Conservation (phyloP, 345 rosid genomes). For the Eucalyptus sp. region DNA sequence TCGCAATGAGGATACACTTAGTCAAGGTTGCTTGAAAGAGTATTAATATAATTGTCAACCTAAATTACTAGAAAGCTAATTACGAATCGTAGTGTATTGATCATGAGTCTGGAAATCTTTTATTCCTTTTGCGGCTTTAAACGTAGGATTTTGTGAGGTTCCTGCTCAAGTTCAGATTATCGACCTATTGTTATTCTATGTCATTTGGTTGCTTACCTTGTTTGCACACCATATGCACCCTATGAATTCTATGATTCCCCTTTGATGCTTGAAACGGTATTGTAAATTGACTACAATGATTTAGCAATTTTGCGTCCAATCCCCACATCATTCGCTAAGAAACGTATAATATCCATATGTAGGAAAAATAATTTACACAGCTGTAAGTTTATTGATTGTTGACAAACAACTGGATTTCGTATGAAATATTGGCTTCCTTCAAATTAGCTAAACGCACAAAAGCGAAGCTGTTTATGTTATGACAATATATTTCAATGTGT, state of each 20-base stretch:
- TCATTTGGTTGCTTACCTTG: neutral
- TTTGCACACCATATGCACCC: neutral
- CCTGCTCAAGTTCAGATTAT: neutral
- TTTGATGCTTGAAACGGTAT: neutral
- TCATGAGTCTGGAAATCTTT: neutral
- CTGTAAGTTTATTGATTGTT: neutral
- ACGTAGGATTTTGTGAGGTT: neutral
- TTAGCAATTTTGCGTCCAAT: neutral
- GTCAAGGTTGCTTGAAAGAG: neutral
- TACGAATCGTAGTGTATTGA: neutral
- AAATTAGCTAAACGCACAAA: neutral
- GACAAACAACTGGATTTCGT: neutral
- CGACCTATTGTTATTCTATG: fast-evolving
- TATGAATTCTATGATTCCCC: neutral
- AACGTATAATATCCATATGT: neutral
- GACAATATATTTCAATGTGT: no score
- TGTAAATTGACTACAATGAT: neutral
- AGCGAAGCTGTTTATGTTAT: neutral
- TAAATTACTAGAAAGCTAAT: neutral
- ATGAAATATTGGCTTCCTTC: neutral
- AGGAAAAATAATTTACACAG: neutral
- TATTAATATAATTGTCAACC: neutral
- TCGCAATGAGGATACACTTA: no score
- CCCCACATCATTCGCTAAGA: neutral
- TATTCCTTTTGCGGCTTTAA: neutral